Conservation (phyloP, 2,329 filamentous ascomycete genomes). For the Aschersonia sp. region DNA sequence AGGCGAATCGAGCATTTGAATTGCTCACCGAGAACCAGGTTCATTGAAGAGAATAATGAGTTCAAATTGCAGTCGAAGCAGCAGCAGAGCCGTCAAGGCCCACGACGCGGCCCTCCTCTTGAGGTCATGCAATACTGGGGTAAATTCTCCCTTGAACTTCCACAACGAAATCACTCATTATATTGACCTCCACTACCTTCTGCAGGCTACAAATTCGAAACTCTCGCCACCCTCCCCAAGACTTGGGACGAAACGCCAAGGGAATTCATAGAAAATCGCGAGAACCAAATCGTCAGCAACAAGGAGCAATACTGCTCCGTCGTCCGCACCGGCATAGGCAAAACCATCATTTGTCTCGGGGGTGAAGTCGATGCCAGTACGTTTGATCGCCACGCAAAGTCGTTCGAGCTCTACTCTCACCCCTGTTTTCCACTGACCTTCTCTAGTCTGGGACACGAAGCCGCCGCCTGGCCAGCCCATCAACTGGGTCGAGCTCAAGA, state of each 20-base stretch:
- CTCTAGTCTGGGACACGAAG: constrained; percentile 55
- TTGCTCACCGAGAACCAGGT: constrained; percentile 33
- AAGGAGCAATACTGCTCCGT: constrained; percentile 92
- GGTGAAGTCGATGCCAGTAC: constrained; percentile 85
- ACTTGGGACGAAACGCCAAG: constrained; percentile 61
- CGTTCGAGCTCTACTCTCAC: too few species aligned
- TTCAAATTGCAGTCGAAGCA: constrained; percentile 51
- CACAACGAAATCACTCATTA: background rate
- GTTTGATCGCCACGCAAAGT: background rate
- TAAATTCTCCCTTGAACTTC: constrained; percentile 15
- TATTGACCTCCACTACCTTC: too few species aligned
- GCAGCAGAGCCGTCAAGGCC: constrained; percentile 29
- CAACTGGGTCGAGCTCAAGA: constrained; percentile 94
- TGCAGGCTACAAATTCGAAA: constrained; percentile 91
- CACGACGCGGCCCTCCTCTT: constrained; percentile 35
- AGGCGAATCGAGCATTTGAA: background rate
- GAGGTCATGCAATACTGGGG: constrained; percentile 92
- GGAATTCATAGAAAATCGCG: constrained; percentile 65
- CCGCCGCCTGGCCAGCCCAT: constrained; percentile 53
- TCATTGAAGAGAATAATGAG: constrained; percentile 80
- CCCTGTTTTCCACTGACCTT: background rate
- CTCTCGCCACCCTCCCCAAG: constrained; percentile 59
- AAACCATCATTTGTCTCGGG: constrained; percentile 60
- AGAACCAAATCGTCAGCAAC: constrained; percentile 64
- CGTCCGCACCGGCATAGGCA: constrained; percentile 75